Evolutionary conservation across 345 rosid species (phyloP).

Genomic region (Moringa oleifera): DNA sequence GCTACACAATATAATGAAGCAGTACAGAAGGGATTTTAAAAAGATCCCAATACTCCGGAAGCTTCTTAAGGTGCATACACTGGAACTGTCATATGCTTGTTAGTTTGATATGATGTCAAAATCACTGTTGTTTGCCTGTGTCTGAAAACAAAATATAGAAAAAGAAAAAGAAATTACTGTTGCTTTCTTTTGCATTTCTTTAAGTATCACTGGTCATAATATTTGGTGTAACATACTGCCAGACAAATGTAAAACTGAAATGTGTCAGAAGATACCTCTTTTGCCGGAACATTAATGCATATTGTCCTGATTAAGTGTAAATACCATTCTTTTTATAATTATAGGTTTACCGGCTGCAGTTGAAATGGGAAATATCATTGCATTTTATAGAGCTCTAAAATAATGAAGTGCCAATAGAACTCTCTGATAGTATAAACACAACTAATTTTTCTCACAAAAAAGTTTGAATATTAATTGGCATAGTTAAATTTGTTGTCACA

Average conservation of each 20-base stretch:
- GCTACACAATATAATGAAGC: conserved; percentile 97
- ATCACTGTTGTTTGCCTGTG: neutral
- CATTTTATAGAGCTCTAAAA: neutral
- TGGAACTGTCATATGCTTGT: conserved; percentile 6
- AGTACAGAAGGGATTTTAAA: conserved; percentile 79
- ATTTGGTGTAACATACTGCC: neutral
- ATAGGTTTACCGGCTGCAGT: neutral
- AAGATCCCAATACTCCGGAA: conserved; percentile 96
- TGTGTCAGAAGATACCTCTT: neutral
- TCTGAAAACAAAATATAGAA: no score
- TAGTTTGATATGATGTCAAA: neutral
- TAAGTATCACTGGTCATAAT: neutral
- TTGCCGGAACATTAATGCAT: no score
- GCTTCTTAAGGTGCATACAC: conserved; percentile 74
- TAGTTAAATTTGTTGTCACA: no score
- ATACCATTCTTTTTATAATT: no score
- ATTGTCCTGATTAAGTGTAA: neutral
- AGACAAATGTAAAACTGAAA: no score
- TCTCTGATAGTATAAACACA: neutral
- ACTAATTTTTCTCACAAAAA: no score
- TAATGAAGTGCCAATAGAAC: neutral
- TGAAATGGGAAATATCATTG: neutral
- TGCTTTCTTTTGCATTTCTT: neutral
- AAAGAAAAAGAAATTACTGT: no score
- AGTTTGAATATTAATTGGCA: no score